Conservation (phyloP, 108 stramenopile genomes). For the Ochromonas danica region DNA sequence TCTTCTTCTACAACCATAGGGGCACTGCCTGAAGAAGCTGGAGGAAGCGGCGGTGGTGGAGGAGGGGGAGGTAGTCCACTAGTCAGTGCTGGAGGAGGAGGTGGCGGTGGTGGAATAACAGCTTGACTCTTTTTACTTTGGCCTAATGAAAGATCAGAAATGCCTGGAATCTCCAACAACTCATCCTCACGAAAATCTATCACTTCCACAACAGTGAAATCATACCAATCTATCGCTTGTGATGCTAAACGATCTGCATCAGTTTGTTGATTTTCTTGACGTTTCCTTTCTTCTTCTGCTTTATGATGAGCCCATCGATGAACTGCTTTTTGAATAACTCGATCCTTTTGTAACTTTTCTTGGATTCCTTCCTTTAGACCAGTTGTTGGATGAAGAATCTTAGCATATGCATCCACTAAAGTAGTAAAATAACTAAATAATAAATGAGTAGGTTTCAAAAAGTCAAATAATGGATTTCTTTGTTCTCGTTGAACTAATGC, state of each 20-base stretch:
- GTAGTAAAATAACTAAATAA: constrained; percentile 92
- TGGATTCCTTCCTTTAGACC: constrained; percentile 29
- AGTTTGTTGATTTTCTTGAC: constrained; percentile 58
- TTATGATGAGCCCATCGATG: constrained; percentile 57
- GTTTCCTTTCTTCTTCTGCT: constrained; percentile 64
- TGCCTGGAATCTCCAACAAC: constrained; percentile 59
- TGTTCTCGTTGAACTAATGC: constrained; percentile 31
- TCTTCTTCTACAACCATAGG: constrained; percentile 28
- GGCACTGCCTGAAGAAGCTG: constrained; percentile 33
- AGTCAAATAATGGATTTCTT: constrained; percentile 64
- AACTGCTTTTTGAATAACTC: constrained; percentile 26
- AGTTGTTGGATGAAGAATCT: constrained; percentile 63
- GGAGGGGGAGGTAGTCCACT: constrained; percentile 60
- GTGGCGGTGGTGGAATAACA: constrained; percentile 1
- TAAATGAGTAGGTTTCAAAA: constrained; percentile 84
- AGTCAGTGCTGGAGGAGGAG: neutral
- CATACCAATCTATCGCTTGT: constrained; percentile 89
- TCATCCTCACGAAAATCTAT: constrained; percentile 88
- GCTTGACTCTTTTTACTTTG: neutral
- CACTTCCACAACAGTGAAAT: constrained; percentile 96
- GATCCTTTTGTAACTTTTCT: constrained; percentile 36
- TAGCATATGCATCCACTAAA: constrained; percentile 86
- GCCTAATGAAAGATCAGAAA: neutral
- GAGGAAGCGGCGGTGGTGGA: constrained; percentile 61
- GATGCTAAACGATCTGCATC: constrained; percentile 57